Base-by-base conservation (phyloP, 108 stramenopile species). In the Skeletonema costatum region DNA sequence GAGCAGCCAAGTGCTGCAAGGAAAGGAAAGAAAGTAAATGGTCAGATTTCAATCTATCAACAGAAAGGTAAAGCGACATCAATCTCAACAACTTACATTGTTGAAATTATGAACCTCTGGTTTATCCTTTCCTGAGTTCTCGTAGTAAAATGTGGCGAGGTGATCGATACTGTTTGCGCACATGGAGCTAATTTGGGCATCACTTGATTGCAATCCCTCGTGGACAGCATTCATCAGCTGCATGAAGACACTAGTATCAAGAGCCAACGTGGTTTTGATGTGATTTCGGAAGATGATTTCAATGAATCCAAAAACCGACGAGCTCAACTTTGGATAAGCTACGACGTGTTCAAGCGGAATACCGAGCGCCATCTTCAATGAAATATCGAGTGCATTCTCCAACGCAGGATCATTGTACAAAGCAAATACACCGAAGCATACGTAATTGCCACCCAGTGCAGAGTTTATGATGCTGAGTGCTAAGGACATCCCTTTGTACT, bases 401-500 rank as follows among this genome's bases (percentile, higher is more conserved):
- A 99, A 74, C 12, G 95, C 92, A 32, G 92, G 85, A 84, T 99
- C 99, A 46, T 97, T 92, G 88, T 99, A 99, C 64, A 98, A 75
- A 53, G 92, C 89, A 76, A 99, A 99, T 48, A 99, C 99, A 41
- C 99, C 99, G 68, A 98, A 98, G 76, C 97, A 97, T 53, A 98
- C 97, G 80, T 98, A 99, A 63, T 96, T 97, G 51, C 99, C 99
- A 67, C 94, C 87, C 39, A 99, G 82, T 0, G 97, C 96, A n/a
- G 93, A 93, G 69, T 96, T 97, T 19, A 99, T 73, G 60, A 97
- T 93, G 80, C 87, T 87, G 51, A 98, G 71, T 60, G 93, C 86
- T 53, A 98, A 68, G 13, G 95, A 81, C 73, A 97, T 90, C 14
- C 96, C 93, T 82, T 99, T 99, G 87, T 97, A 98, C 61, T 91